phyloP scores from a whole-genome alignment of 192 early-diverging fungal species.

The Radiomyces spectabilis region DNA sequence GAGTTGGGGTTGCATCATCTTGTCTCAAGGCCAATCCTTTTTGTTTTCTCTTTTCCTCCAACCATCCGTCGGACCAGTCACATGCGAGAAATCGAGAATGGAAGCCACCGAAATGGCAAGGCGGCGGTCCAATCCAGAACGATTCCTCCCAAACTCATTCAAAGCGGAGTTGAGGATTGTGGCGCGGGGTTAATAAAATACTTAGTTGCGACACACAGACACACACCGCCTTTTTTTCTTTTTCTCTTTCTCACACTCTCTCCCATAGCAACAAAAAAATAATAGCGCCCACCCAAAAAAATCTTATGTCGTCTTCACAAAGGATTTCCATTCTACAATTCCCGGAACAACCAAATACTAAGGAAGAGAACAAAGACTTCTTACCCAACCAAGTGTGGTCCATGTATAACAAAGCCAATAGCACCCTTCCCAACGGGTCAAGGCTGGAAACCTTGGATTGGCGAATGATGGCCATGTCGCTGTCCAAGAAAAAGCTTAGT shows the following conservation, averaged over 20 bases:
- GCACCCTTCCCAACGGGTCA: conserved; percentile 64
- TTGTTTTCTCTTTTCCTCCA: not conserved
- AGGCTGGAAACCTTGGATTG: conserved; percentile 79
- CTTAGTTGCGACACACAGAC: not conserved
- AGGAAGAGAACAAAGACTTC: conserved; percentile 30
- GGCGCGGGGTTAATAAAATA: not conserved
- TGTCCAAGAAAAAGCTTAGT: conserved; percentile 40
- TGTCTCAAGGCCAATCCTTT: not conserved
- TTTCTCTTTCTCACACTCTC: not conserved
- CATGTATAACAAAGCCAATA: conserved; percentile 74
- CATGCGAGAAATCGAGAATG: not conserved
- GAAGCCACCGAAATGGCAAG: too few relatives aligned
- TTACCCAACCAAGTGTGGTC: conserved; percentile 60
- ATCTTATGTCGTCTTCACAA: conserved; percentile 4
- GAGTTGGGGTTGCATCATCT: not conserved
- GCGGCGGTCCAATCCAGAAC: too few relatives aligned
- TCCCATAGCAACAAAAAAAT: not conserved
- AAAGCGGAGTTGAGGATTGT: too few relatives aligned
- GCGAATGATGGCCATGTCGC: conserved; percentile 72
- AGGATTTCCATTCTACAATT: conserved; percentile 2
- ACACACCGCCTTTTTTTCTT: not conserved
- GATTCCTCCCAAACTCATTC: not conserved
- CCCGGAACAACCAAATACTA: not conserved
- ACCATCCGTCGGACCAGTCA: not conserved
- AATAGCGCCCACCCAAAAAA: not conserved